These are phyloP conservation scores for Neopestalotiopsis clavispora DNA, from an alignment of 2,329 filamentous ascomycete species.

Conservation along the genomic window DNA sequence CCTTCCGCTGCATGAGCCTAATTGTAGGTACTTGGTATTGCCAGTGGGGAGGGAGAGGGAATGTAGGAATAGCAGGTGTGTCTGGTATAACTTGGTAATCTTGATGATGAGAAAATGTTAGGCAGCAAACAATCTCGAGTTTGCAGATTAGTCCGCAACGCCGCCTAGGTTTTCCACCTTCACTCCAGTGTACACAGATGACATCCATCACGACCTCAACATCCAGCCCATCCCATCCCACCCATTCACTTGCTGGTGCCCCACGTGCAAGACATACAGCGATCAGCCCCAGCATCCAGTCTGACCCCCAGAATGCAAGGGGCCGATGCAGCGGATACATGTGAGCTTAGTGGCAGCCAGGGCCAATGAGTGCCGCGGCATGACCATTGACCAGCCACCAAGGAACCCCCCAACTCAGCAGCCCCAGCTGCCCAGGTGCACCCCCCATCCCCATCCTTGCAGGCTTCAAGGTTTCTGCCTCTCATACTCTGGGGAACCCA, in stretches of 20 bases:
- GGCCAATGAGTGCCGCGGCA: background rate
- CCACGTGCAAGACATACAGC: conserved; percentile 1
- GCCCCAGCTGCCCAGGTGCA: background rate
- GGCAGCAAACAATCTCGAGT: too few relatives aligned
- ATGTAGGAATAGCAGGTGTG: background rate
- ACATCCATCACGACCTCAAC: background rate
- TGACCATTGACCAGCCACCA: background rate
- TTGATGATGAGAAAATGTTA: too few relatives aligned
- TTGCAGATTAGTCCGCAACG: too few relatives aligned
- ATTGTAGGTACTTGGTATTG: background rate
- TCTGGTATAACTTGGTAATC: too few relatives aligned
- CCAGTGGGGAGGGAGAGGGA: background rate
- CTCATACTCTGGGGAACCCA: too few relatives aligned
- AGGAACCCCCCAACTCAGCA: background rate
- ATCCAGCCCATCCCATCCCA: background rate
- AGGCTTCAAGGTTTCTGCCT: too few relatives aligned
- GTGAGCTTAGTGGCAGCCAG: background rate
- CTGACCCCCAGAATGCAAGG: conserved; percentile 3
- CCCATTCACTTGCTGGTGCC: background rate
- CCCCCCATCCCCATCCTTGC: background rate
- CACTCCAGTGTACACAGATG: background rate
- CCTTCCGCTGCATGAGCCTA: background rate
- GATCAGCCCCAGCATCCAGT: conserved; percentile 1
- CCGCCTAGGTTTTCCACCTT: background rate
- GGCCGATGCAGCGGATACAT: background rate